Base-by-base conservation (phyloP, 2,329 filamentous ascomycete genomes). In the Truncatella angustata region DNA sequence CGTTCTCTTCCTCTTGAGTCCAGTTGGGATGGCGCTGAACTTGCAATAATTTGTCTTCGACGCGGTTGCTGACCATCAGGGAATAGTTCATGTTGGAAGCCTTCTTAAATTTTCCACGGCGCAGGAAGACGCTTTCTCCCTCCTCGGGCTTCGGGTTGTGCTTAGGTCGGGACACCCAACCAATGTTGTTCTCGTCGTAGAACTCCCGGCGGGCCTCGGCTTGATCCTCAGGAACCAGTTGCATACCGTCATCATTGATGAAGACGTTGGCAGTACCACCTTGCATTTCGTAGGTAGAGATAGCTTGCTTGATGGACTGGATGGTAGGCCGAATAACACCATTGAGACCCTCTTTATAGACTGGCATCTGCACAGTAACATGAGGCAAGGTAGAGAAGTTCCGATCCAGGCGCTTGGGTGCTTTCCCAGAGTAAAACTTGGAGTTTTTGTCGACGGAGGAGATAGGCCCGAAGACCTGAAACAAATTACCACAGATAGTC, bases 21-120 rank as follows among this genome's bases (percentile, higher is more conserved):
- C 88, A 91, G 50, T 79, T 73, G 4, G 74, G 70, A 10, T 75
- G 71, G 49, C 88, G 82, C 51, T 82, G 69, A 59, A 86, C 72
- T 30, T 69, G 65, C 18, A 72, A 67, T 3, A 91, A 75, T 70
- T 84, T 87, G 46, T 90, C 87, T 66, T 91, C 87, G 30, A 90
- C 84, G 58, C 80, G 81, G 70, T 80, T 84, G 26, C 83, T 86
- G 54, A 88, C 77, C 77, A 86, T 85, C 55, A 88, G 73, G 23
- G 77, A 84, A 59, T 80, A 87, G 72, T 88, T 88, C 85, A 88
- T 88, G 73, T 88, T 88, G 54, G 84, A 87, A 1, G 85, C 85
- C 75, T 88, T 83, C 73, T 84, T 83, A 72, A 85, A 84, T 73
- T 87, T 87, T 63, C 84, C 85, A 60, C 77, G 78, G 51, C 85